Evolutionary conservation across 169 alveolate species (phyloP).

Genomic region (Eimeria falciformis): DNA sequence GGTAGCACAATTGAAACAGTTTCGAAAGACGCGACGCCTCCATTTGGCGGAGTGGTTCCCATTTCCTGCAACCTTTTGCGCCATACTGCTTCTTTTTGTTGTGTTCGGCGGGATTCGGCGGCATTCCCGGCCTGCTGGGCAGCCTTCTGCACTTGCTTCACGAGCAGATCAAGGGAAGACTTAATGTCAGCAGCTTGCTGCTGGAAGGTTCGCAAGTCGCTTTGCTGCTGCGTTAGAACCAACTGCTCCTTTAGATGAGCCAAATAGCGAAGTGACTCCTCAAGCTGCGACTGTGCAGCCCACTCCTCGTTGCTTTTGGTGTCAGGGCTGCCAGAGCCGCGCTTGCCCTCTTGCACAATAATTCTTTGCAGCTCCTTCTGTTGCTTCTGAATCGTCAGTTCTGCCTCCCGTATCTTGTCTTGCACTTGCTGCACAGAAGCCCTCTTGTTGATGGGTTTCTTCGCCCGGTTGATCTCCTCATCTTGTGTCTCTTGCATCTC

Average conservation of each 20-base stretch:
- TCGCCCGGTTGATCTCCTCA: constrained; percentile 48
- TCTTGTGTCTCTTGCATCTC: constrained; percentile 65
- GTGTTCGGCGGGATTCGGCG: constrained; percentile 57
- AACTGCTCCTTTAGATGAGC: constrained; percentile 74
- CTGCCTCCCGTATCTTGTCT: constrained; percentile 75
- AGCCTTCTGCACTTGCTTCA: constrained; percentile 33
- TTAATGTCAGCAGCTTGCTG: constrained; percentile 56
- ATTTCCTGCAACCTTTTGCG: constrained; percentile 29
- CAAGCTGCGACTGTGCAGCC: constrained; percentile 46
- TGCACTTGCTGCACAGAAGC: constrained; percentile 77
- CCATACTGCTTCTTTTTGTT: constrained; percentile 39
- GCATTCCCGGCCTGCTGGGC: constrained; percentile 43
- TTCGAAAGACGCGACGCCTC: constrained; percentile 12
- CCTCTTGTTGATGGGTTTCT: constrained; percentile 75
- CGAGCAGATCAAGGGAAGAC: background rate
- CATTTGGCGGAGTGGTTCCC: constrained; percentile 20
- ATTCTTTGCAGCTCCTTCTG: constrained; percentile 65
- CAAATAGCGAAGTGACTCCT: constrained; percentile 72
- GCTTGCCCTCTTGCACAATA: background rate
- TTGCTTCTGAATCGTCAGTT: constrained; percentile 69
- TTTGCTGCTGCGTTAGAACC: constrained; percentile 77
- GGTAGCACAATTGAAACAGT: constrained; percentile 1
- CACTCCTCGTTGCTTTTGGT: background rate
- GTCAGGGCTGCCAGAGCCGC: constrained; percentile 8
- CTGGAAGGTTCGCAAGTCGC: constrained; percentile 71